Evolutionary conservation across 1,284 basidiomycete species (phyloP), one percentile per base, ranked within the genome.

Genomic region (Fereydounia khargensis): DNA sequence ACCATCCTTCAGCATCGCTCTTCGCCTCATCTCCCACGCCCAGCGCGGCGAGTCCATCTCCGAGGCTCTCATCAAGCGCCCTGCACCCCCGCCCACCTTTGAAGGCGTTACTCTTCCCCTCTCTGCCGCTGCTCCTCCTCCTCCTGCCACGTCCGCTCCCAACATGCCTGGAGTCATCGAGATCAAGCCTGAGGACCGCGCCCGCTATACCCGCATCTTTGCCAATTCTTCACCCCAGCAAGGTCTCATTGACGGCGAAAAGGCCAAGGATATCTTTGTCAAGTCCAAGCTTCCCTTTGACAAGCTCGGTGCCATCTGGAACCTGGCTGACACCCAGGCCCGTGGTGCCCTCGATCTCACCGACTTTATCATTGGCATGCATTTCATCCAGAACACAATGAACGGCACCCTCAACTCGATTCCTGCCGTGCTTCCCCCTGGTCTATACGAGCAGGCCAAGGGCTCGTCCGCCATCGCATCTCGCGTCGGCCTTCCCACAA

Each of bases 341-440:
- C 84, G 95, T 50, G 95, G 95, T 31, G 80, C 83, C 3, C 84
- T 99, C 50, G 95, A 98, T 74, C 80, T 85, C 18, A 83, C 87
- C 33, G 95, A 99, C 78, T 99, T 98, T 74, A 87, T 88, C 58
- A 85, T 99, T 70, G 95, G 89, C 40, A 96, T 99, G 95, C 72
- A 78, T 50, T 83, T 92, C 70, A 94, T 97, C 64, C 92, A 96
- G 77, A 86, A 84, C 32, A 81, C 83, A 38, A 97, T 98, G 92
- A 73, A 70, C 40, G 84, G 85, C 42, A 82, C 86, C 42, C 79
- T 91, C 47, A 79, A 85, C 33, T 81, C 80, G 37, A 82, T 98
- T 35, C 95, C 95, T 9, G 76, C 83, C 2, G 79, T 82, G 1
- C 81, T 98, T 13, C 91, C 94, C n/a, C 85, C 88, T 0, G 87